Evolutionary conservation across 352 stramenopile species (phyloP).

Genomic region (Phytophthora rubi): DNA sequence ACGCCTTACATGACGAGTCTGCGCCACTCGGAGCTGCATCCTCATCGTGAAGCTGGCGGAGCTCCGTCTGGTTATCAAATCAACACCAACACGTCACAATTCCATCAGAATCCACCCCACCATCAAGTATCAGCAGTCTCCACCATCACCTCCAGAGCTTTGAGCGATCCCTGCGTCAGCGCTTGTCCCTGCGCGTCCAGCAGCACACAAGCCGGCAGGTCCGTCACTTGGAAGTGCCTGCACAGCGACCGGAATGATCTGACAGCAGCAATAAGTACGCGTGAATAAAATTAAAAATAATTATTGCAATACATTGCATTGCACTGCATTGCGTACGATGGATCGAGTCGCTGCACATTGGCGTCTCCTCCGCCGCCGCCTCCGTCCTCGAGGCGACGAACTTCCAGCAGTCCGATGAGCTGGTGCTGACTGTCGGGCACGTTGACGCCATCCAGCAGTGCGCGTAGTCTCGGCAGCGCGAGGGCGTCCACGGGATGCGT

Average conservation of each 20-base stretch:
- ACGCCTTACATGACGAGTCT: slow-evolving; percentile 21
- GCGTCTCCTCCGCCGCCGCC: neutral
- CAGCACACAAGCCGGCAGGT: slow-evolving; percentile 44
- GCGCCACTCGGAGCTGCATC: neutral
- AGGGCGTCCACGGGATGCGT: slow-evolving; percentile 38
- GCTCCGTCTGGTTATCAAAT: slow-evolving; percentile 14
- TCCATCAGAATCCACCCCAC: neutral
- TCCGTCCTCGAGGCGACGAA: slow-evolving; percentile 13
- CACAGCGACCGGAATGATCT: slow-evolving; percentile 52
- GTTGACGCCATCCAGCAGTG: slow-evolving; percentile 22
- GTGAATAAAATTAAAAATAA: neutral
- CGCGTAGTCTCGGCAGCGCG: slow-evolving; percentile 29
- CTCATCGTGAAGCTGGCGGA: slow-evolving; percentile 14
- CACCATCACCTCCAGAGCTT: slow-evolving; percentile 16
- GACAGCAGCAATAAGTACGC: neutral
- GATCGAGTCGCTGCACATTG: slow-evolving; percentile 31
- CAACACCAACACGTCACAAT: neutral
- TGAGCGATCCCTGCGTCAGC: slow-evolving; percentile 17
- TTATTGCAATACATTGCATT: neutral
- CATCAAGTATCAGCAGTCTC: neutral
- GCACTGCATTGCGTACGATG: slow-evolving; percentile 19
- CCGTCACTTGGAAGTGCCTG: slow-evolving; percentile 48
- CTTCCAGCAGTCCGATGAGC: slow-evolving; percentile 38
- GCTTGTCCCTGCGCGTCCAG: slow-evolving; percentile 34
- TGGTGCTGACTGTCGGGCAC: neutral